These are phyloP conservation scores for Fereydounia khargensis DNA, from an alignment of 1,284 basidiomycete genomes.

Conservation along the genomic window DNA sequence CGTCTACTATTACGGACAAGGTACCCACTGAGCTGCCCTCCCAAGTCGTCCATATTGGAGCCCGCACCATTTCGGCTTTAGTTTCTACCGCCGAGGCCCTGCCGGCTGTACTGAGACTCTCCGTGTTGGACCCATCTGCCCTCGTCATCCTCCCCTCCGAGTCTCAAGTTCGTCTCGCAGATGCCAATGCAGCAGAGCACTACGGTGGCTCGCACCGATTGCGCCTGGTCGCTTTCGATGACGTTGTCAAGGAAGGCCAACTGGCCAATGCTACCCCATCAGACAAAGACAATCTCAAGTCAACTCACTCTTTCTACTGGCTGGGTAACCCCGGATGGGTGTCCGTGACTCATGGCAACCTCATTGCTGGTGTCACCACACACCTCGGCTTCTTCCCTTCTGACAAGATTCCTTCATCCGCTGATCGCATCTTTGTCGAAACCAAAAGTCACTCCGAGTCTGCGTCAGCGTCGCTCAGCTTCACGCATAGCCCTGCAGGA, in stretches of 20 bases:
- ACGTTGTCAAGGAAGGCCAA: slow-evolving; percentile 20
- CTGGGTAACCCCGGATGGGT: slow-evolving; percentile 29
- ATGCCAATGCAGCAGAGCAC: slow-evolving; percentile 2
- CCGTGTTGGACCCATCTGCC: slow-evolving; percentile 22
- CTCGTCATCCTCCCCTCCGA: slow-evolving; percentile 25
- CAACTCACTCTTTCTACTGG: slow-evolving; percentile 39
- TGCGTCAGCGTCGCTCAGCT: too few relatives aligned
- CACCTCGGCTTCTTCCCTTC: slow-evolving; percentile 45
- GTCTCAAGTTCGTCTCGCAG: slow-evolving; percentile 15
- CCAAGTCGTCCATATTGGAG: slow-evolving; percentile 8
- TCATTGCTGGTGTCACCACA: slow-evolving; percentile 41
- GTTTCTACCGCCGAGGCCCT: slow-evolving; percentile 30
- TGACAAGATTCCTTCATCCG: slow-evolving; percentile 38
- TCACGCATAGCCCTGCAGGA: too few relatives aligned
- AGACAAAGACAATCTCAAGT: neutral
- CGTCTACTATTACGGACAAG: slow-evolving; percentile 5
- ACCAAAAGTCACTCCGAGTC: too few relatives aligned
- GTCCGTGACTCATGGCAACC: slow-evolving; percentile 29
- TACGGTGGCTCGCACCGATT: slow-evolving; percentile 22
- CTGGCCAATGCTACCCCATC: too few relatives aligned
- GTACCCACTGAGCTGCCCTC: slow-evolving; percentile 8
- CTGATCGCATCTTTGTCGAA: slow-evolving; percentile 41
- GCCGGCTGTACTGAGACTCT: slow-evolving; percentile 10
- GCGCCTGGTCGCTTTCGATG: slow-evolving; percentile 20
- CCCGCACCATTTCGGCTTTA: slow-evolving; percentile 18